Evolutionary conservation across 192 early-diverging fungal genomes (phyloP).

Genomic region (Helicostylum pulchrum): DNA sequence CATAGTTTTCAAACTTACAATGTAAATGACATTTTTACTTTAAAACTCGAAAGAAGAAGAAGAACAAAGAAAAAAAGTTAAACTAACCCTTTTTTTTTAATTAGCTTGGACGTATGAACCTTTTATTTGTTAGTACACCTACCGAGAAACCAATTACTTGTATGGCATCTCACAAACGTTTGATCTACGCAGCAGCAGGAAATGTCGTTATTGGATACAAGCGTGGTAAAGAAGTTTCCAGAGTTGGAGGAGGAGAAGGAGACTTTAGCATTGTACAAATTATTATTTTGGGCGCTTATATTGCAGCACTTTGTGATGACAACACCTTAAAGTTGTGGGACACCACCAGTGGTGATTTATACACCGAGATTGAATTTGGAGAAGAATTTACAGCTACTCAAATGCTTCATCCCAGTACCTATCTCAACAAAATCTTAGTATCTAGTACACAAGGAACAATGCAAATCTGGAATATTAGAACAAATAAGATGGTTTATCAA

Average conservation of each 20-base stretch:
- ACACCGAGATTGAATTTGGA: slow-evolving; percentile 75
- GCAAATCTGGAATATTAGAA: slow-evolving; percentile 94
- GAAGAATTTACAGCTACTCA: slow-evolving; percentile 66
- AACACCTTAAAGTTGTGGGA: slow-evolving; percentile 80
- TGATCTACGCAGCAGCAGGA: slow-evolving; percentile 73
- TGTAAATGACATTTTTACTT: slow-evolving; percentile 40
- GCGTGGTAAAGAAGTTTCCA: slow-evolving; percentile 63
- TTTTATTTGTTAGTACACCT: slow-evolving; percentile 75
- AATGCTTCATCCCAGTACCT: slow-evolving; percentile 92
- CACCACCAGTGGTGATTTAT: slow-evolving; percentile 63
- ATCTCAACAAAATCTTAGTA: slow-evolving; percentile 94
- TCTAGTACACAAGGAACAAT: slow-evolving; percentile 81
- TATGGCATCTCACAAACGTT: slow-evolving; percentile 63
- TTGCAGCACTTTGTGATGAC: slow-evolving; percentile 77
- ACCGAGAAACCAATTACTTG: slow-evolving; percentile 67
- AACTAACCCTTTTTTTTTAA: neutral
- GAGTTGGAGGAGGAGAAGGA: slow-evolving; percentile 24
- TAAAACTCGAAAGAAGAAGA: neutral
- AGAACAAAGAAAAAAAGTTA: neutral
- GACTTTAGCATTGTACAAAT: slow-evolving; percentile 57
- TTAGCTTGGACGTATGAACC: slow-evolving; percentile 68
- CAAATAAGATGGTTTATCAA: slow-evolving; percentile 75
- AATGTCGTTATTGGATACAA: slow-evolving; percentile 59
- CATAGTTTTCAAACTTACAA: slow-evolving; percentile 88
- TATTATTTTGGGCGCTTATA: slow-evolving; percentile 69